A percentile compares a stretch with the other conserved stretches of the same genome.
These are phyloP conservation scores for Rhododendron williamsianum DNA, from an alignment of 148 eudicot genomes.

Conservation along the genomic window DNA sequence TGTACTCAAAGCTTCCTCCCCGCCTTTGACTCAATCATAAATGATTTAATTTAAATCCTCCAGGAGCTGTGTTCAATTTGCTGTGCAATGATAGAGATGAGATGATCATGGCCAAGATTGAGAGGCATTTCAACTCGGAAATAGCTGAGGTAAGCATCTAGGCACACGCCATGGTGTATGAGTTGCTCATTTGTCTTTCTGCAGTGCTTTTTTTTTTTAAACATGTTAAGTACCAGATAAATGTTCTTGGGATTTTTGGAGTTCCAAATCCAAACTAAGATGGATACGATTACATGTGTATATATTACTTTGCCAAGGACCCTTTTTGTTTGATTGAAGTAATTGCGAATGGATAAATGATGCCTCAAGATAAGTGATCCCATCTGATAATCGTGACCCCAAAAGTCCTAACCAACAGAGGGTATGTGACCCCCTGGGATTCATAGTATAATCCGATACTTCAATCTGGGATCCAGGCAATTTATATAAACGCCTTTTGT, in stretches of 20 bases:
- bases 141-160: conserved; percentile 59
- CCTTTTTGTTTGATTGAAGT: neutral
- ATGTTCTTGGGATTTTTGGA: neutral
- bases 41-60: conserved; percentile 14
- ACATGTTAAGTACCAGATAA: neutral
- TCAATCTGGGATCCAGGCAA: neutral
- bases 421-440: neutral
- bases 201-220: too few species aligned
- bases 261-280: neutral
- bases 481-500: neutral
- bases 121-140: conserved; percentile 51
- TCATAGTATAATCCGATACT: neutral
- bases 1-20: neutral
- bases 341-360: neutral
- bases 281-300: neutral
- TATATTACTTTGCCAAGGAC: neutral
- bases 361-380: neutral
- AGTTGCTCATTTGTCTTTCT: neutral
- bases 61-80: conserved; percentile 91
- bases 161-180: neutral
- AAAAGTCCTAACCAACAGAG: neutral
- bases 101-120: conserved; percentile 64
- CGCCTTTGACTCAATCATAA: neutral
- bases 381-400: neutral
- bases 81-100: conserved; percentile 47